A percentile compares a stretch with the other conserved stretches of the same genome.
Conservation (phyloP, 805 yeast genomes). For the Metschnikowia reukaufii region DNA sequence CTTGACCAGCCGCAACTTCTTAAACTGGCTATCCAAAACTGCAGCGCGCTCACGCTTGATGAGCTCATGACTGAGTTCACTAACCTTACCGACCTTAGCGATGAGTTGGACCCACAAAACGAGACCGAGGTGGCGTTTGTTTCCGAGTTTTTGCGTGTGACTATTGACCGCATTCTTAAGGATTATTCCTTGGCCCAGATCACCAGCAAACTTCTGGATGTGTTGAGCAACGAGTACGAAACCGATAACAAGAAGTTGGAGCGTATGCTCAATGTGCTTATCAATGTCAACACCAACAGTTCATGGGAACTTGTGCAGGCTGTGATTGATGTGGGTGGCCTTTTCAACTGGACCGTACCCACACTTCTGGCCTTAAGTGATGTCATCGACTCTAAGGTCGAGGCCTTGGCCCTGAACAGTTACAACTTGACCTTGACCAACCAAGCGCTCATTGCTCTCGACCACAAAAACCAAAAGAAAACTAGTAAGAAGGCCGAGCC, state of each 20-base stretch:
- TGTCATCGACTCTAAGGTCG: conserved; percentile 49
- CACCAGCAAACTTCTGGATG: conserved; percentile 45
- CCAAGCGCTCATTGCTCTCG: conserved; percentile 38
- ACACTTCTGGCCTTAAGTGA: conserved; percentile 46
- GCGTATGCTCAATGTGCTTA: conserved; percentile 32
- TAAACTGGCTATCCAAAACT: conserved; percentile 80
- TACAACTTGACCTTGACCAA: conserved; percentile 47
- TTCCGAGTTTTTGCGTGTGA: conserved; percentile 15
- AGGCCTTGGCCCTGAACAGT: conserved; percentile 42
- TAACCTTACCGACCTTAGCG: conserved; percentile 28
- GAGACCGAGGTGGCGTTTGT: conserved; percentile 17
- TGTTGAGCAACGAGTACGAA: conserved; percentile 29
- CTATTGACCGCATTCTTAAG: conserved; percentile 59
- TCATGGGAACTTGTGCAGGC: conserved; percentile 64
- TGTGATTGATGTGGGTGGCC: conserved; percentile 71
- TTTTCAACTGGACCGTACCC: conserved; percentile 61
- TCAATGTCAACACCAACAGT: conserved; percentile 41
- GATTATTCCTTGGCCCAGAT: conserved; percentile 64
- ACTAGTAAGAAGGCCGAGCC: conserved; percentile 22
- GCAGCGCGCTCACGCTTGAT: conserved; percentile 62
- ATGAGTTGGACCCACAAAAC: conserved; percentile 14
- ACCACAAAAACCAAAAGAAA: conserved; percentile 26
- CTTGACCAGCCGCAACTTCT: conserved; percentile 58
- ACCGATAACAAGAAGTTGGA: conserved; percentile 36
- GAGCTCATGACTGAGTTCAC: conserved; percentile 66